These are phyloP conservation scores for Panicum virgatum DNA, from an alignment of 202 grass and related monocot genomes.

Conservation along the genomic window DNA sequence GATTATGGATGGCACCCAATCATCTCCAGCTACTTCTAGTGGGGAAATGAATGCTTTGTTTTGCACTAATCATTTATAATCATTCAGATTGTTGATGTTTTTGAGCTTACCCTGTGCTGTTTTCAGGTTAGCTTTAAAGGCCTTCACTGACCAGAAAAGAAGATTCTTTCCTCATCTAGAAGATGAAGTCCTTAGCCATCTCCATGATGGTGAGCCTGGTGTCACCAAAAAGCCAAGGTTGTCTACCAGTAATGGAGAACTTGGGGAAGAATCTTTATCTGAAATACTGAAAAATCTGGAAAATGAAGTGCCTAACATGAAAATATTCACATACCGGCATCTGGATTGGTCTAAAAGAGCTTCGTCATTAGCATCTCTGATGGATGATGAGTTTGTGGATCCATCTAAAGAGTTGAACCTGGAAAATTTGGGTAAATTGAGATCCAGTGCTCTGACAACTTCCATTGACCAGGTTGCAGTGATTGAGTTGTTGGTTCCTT, in stretches of 20 bases:
- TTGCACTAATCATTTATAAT: slow-evolving; percentile 3
- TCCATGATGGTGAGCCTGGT: slow-evolving; percentile 58
- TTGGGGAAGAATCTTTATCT: slow-evolving; percentile 66
- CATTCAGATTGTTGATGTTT: background rate
- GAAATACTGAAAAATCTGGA: slow-evolving; percentile 78
- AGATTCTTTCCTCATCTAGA: slow-evolving; percentile 95
- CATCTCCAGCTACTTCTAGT: background rate
- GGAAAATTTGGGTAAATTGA: slow-evolving; percentile 53
- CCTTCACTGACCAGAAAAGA: slow-evolving; percentile 96
- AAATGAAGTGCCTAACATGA: slow-evolving; percentile 64
- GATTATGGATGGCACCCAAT: slow-evolving; percentile 3
- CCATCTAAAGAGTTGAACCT: slow-evolving; percentile 66
- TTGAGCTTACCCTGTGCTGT: slow-evolving; percentile 19
- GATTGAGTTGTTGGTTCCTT: slow-evolving; percentile 84
- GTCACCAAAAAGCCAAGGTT: slow-evolving; percentile 52
- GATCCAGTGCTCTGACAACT: slow-evolving; percentile 38
- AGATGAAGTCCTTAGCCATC: slow-evolving; percentile 64
- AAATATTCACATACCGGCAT: slow-evolving; percentile 73
- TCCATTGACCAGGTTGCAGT: slow-evolving; percentile 66
- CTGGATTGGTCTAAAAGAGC: slow-evolving; percentile 97
- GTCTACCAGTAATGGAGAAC: slow-evolving; percentile 37
- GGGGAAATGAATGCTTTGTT: background rate
- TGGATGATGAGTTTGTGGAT: slow-evolving; percentile 67
- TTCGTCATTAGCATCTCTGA: slow-evolving; percentile 56
- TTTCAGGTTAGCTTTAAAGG: slow-evolving; percentile 95